Conservation (phyloP, 495 filamentous ascomycete species). For the Extremus antarcticus region DNA sequence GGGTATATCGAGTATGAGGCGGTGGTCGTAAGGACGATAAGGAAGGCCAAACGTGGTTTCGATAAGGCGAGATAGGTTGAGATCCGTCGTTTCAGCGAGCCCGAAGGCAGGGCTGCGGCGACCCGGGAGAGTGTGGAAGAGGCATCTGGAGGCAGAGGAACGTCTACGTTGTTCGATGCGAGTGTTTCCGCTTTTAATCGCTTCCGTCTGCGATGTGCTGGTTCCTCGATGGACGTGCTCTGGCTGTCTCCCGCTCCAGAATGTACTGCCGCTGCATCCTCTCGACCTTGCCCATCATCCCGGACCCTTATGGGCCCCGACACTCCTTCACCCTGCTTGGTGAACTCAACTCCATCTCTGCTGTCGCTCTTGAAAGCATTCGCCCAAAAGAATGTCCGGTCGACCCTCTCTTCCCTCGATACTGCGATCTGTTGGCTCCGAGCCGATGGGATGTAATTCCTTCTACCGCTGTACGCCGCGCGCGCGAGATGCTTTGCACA, state of each 20-base stretch:
- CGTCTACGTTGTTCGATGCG: slow-evolving; percentile 5
- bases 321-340: not conserved
- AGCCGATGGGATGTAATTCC: not conserved
- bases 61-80: slow-evolving; percentile 85
- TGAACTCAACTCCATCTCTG: not conserved
- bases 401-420: slow-evolving; percentile 5
- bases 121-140: slow-evolving; percentile 65
- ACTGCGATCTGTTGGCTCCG: slow-evolving; percentile 4
- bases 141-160: slow-evolving; percentile 63
- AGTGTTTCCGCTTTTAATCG: slow-evolving; percentile 15
- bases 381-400: slow-evolving; percentile 21
- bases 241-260: not conserved
- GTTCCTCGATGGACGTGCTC: slow-evolving; percentile 11
- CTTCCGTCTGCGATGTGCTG: slow-evolving; percentile 30
- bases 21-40: slow-evolving; percentile 85
- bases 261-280: not conserved
- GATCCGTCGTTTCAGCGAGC: slow-evolving; percentile 62
- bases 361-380: slow-evolving; percentile 11
- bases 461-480: not conserved
- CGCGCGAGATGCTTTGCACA: slow-evolving; percentile 9
- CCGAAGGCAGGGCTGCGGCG: slow-evolving; percentile 54
- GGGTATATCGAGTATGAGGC: slow-evolving; percentile 89
- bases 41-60: slow-evolving; percentile 85
- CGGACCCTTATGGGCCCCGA: not conserved
- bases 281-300: not conserved